Evolutionary conservation across 305 asterid species (phyloP), one percentile per base, ranked within the genome.

Genomic region (Fraxinus greggii): DNA sequence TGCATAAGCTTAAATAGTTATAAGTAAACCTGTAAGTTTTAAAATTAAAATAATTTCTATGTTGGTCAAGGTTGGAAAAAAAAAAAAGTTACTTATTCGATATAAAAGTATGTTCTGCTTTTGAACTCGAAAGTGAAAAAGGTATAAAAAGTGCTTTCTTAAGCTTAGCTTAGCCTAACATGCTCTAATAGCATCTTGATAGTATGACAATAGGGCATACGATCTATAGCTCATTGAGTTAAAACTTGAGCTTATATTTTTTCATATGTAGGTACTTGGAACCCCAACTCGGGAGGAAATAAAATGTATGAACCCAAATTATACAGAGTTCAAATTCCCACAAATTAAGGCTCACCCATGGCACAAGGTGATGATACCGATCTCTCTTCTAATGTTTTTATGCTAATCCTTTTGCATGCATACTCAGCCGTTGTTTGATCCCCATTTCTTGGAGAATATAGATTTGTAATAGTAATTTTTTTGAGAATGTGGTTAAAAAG

Each of bases 291-390:
- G 94, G 12, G 97, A 92, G 87, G 97, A 94, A 84, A 91, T 94
- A 80, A 92, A 92, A 87, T 92, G 97, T 75, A 91, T 94, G 97
- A 94, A 92, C 85, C 98, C 97, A 28, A 94, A 94, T 75, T 94
- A 94, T 86, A 91, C 97, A 0, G 97, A 94, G 83, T 94, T 91
- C 85, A 92, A 91, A 86, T 92, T 93, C 80, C 97, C 95, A 45
- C 96, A 92, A 84, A 91, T 93, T 85, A 93, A 93, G 83, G 93
- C 97, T 80, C 97, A 93, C 84, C 97, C 98, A 29, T 93, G 98
- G 97, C 97, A 92, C 88, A 94, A 94, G 90, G 97, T 89, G 75
- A 79, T 88, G 28, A 78, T 26, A 82, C 28, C 36, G 67, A 10
- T 72, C 38, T 8, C 54, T 48, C 1, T 12, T 32, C 63, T 80